Evolutionary conservation across 306 rosid genomes (phyloP).

Genomic region (Citrullus amarus): DNA sequence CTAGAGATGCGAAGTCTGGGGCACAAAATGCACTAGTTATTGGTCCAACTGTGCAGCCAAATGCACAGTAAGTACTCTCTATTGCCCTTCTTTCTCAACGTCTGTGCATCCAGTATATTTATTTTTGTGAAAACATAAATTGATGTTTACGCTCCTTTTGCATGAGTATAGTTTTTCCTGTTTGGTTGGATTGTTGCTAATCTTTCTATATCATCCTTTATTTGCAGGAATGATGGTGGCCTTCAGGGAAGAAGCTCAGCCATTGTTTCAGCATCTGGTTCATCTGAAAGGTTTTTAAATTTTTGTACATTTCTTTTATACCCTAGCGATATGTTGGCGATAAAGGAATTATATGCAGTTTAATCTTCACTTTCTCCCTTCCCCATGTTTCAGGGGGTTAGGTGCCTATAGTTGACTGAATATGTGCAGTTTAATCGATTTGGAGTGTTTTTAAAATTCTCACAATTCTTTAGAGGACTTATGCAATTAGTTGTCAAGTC

Average conservation of each 20-base stretch:
- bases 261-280: slow-evolving; percentile 46
- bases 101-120: not conserved
- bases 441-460: not conserved
- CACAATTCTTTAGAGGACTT: not conserved
- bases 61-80: slow-evolving; percentile 34
- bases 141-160: not conserved
- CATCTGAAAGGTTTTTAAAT: slow-evolving; percentile 64
- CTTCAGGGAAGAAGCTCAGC: slow-evolving; percentile 44
- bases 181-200: slow-evolving; percentile 15
- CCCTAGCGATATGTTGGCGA: not conserved
- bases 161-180: not conserved
- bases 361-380: not conserved
- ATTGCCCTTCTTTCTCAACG: not conserved
- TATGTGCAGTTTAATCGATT: not conserved
- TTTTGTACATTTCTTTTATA: slow-evolving; percentile 8
- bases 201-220: slow-evolving; percentile 2
- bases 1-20: slow-evolving; percentile 36
- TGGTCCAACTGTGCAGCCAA: slow-evolving; percentile 71
- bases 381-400: not conserved
- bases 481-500: not conserved
- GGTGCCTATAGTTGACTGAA: not conserved
- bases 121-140: not conserved
- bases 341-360: not conserved
- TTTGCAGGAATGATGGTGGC: slow-evolving; percentile 51
- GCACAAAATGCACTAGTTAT: slow-evolving; percentile 66